These are phyloP conservation scores for Trichosporon coremiiforme DNA, from an alignment of 1,284 basidiomycete species.

Conservation along the genomic window DNA sequence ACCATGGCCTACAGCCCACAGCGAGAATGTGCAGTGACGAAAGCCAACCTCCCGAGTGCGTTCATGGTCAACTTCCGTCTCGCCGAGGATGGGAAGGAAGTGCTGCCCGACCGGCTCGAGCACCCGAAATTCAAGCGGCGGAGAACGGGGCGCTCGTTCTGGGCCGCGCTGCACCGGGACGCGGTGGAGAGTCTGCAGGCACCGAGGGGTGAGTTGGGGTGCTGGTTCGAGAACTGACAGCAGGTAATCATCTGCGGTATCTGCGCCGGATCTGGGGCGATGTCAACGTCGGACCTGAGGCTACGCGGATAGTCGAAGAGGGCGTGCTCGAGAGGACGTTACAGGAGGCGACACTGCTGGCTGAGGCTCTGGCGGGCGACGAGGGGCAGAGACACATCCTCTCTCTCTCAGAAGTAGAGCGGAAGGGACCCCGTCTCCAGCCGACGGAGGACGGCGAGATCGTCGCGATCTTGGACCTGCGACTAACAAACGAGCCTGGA, in stretches of 20 bases:
- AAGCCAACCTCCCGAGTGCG: neutral
- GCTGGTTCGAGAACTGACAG: neutral
- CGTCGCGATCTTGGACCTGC: neutral
- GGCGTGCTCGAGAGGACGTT: neutral
- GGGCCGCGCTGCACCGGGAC: slow-evolving; percentile 5
- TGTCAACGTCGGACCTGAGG: neutral
- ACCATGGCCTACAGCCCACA: neutral
- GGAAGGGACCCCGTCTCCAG: neutral
- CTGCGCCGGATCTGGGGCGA: neutral
- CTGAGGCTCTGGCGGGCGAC: neutral
- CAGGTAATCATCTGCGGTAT: neutral
- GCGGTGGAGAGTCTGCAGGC: neutral
- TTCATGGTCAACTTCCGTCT: slow-evolving; percentile 16
- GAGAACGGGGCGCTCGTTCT: neutral
- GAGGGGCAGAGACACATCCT: slow-evolving; percentile 4
- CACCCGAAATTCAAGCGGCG: slow-evolving; percentile 12
- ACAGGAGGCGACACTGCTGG: slow-evolving; percentile 3
- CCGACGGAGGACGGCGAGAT: neutral
- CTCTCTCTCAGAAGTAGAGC: neutral
- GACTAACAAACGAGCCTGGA: neutral
- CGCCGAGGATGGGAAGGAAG: neutral
- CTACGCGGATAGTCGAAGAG: neutral
- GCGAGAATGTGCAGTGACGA: neutral
- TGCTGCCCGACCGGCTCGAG: slow-evolving; percentile 3
- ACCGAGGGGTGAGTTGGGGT: neutral